Evolutionary conservation across 176 grass and related monocot species (phyloP).

Genomic region (Phoenix dactylifera): DNA sequence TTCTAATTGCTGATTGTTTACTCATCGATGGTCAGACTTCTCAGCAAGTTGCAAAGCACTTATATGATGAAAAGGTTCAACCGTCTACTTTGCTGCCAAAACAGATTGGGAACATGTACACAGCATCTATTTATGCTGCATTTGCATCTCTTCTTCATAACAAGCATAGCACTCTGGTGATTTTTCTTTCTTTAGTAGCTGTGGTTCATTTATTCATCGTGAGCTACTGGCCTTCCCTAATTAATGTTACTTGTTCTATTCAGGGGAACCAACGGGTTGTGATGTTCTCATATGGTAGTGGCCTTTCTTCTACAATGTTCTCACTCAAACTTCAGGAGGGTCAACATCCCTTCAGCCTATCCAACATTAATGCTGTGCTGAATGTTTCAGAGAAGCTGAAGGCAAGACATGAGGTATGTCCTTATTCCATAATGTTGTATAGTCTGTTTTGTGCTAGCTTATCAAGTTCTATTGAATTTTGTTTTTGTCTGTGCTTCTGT

Average conservation of each 20-base stretch:
- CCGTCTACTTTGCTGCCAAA: constrained; percentile 62
- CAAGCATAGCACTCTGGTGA: constrained; percentile 65
- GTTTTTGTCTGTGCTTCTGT: no score
- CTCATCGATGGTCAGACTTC: constrained; percentile 46
- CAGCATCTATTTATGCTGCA: constrained; percentile 76
- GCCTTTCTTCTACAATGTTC: no score
- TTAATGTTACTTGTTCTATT: constrained; percentile 10
- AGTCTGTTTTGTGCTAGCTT: no score
- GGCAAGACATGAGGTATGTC: no score
- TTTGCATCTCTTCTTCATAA: constrained; percentile 50
- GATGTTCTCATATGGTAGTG: no score
- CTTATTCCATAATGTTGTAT: background rate
- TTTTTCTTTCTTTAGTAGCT: constrained; percentile 12
- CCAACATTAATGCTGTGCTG: no score
- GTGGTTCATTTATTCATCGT: constrained; percentile 8
- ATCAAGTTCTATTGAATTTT: no score
- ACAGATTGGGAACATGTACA: constrained; percentile 80
- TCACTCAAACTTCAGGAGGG: no score
- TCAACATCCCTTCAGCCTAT: no score
- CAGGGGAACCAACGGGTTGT: constrained; percentile 17
- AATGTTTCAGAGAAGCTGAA: no score
- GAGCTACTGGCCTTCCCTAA: constrained; percentile 2
- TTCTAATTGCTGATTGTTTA: constrained; percentile 8
- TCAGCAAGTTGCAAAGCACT: constrained; percentile 80
- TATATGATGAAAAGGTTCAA: constrained; percentile 79